These are phyloP conservation scores for Amanita rubescens DNA, from an alignment of 768 basidiomycete species.

Conservation along the genomic window DNA sequence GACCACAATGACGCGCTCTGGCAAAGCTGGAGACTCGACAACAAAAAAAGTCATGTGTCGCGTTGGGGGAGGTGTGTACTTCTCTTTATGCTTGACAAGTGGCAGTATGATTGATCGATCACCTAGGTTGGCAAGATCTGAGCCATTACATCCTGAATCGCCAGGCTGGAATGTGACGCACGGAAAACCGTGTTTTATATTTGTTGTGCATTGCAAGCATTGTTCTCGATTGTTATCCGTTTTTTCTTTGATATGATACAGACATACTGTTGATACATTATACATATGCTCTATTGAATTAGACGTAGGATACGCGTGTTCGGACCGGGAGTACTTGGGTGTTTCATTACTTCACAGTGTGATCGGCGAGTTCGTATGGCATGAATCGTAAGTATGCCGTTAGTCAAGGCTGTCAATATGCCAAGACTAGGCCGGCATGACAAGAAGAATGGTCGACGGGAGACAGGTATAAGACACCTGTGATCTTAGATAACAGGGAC, in stretches of 20 bases:
- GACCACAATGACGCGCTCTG: slow-evolving; percentile 65
- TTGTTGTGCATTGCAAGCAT: slow-evolving; percentile 3
- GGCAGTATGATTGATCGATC: not conserved
- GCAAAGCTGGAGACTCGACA: slow-evolving; percentile 39
- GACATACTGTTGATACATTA: slow-evolving; percentile 6
- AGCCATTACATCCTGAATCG: slow-evolving; percentile 71
- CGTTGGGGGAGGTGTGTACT: slow-evolving; percentile 72
- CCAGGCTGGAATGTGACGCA: slow-evolving; percentile 52
- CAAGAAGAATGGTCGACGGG: not conserved
- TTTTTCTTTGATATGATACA: not conserved
- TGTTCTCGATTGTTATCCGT: slow-evolving; percentile 2
- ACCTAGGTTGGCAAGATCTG: slow-evolving; percentile 72
- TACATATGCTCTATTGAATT: slow-evolving; percentile 3
- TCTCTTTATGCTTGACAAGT: slow-evolving; percentile 7
- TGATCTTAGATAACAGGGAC: too few relatives aligned
- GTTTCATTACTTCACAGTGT: not conserved
- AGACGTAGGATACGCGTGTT: not conserved
- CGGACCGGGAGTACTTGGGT: not conserved
- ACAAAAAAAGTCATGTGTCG: slow-evolving; percentile 89
- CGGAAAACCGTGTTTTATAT: not conserved
- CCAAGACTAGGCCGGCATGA: not conserved
- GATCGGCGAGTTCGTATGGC: too few relatives aligned
- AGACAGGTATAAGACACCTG: too few relatives aligned
- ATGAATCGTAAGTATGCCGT: too few relatives aligned
- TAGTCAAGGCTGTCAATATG: too few relatives aligned